Evolutionary conservation across 2,329 filamentous ascomycete genomes (phyloP), one percentile per base, ranked within the genome.

Genomic region (Ophiostoma novo-ulmi): DNA sequence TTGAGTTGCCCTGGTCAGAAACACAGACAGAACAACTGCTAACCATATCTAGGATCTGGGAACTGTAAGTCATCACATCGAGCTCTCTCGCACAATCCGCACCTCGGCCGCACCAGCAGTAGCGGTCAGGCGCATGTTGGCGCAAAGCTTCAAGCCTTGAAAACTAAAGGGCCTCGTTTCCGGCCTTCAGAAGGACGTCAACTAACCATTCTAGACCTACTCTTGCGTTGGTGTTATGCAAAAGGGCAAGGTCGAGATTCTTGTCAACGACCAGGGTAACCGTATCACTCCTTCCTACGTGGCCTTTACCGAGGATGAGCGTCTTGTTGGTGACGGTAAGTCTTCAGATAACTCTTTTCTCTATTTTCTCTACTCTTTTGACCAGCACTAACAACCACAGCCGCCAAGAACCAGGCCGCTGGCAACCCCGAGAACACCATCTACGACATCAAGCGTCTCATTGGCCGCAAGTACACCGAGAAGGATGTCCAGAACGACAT

Each of bases 191-290:
- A 26, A 20, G 1, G 22, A 48, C 7, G 0, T 5, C 13, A 44
- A 48, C 44, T 48, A 48, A 48, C 44, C 17, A n/a, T 48, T 48
- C 44, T 64, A 74, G 73, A 97, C 93, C 75, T 89, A 89, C 83
- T 90, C 88, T 78, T 97, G 93, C 83, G 93, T 97, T 77, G 93
- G 92, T 90, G 92, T 97, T 80, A 97, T 97, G 93, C 91, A 94
- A 80, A 91, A 93, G 80, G 93, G 93, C 81, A 95, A 94, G 83
- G 93, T 97, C 76, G 93, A 97, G 79, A 97, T 97, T 84, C 87
- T 97, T 77, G 92, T 92, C 83, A 97, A 97, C 85, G 93, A 97
- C 83, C 93, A 97, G 86, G 79, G 93, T 86, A 93, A 97, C 88
- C 91, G 93, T 85, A 97, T 97, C 77, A 97, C 93, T 77, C 93